Conservation (phyloP, 371 early-diverging fungal species). For the Nematocida displodere region DNA sequence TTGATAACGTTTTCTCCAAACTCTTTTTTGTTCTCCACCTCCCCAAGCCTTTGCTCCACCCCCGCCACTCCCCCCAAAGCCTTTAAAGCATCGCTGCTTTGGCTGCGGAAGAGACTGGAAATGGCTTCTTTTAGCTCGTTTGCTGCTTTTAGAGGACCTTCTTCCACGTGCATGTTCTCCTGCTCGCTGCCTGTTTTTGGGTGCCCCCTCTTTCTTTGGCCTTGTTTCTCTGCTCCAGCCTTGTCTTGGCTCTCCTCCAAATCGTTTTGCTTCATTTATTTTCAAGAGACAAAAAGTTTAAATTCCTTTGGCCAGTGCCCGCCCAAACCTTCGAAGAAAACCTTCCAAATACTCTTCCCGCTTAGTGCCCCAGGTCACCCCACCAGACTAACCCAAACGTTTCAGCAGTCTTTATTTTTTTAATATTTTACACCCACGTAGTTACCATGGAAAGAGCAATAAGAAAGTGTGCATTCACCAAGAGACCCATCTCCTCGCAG, state of each 20-base stretch:
- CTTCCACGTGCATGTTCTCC: no score
- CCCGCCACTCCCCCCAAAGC: not conserved
- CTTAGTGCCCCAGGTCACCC: not conserved
- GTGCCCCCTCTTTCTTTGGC: no score
- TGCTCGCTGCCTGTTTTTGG: no score
- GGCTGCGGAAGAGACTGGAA: no score
- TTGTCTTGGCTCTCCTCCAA: no score
- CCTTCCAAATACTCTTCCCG: not conserved
- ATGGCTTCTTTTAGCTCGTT: no score
- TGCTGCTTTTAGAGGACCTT: no score
- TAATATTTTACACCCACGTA: slow-evolving; percentile 15
- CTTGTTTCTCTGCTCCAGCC: no score
- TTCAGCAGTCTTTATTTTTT: slow-evolving; percentile 14
- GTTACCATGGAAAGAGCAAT: slow-evolving; percentile 13
- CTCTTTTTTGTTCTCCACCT: not conserved
- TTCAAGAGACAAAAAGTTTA: no score
- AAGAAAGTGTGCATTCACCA: slow-evolving; percentile 63
- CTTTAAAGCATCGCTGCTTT: no score
- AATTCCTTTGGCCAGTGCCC: not conserved
- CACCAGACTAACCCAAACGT: not conserved
- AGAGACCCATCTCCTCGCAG: slow-evolving; percentile 62
- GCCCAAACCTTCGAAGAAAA: not conserved
- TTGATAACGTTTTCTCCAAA: not conserved
- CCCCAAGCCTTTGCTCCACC: not conserved
- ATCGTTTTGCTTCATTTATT: no score